Evolutionary conservation across 257 asterid species (phyloP), one percentile per base, ranked within the genome.

Genomic region (Marsdenia floribunda): DNA sequence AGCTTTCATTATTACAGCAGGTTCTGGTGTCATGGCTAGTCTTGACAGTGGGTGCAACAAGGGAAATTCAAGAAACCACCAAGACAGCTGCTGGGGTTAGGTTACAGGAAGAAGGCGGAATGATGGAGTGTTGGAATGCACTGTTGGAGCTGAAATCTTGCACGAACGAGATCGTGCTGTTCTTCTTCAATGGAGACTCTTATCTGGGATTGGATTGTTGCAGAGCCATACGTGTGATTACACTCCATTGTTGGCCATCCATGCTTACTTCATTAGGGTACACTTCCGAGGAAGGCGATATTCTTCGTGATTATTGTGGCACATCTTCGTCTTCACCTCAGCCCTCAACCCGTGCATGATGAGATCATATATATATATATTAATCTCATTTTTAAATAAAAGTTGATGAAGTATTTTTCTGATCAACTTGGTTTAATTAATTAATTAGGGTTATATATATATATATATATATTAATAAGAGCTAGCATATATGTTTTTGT

Each of bases 261-360:
- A 83, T 83, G 85, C 83, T 83, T 53, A 72, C 76, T 72, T 69
- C 87, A 0, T 26, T 83, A 15, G 87, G 87, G 11, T 83, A 65
- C 38, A 83, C 83, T 9, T 78, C 85, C 5, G 82, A 80, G 59
- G 83, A 80, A 73, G 83, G 77, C 3, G 85, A 75, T 72, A 26
- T 83, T 57, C 78, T 78, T 37, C 55, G 76, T 33, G 75, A 77
- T 67, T 72, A 83, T 44, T 78, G 85, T 69, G 81, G 83, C 8
- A 33, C 70, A 0, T 47, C 81, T 3, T 22, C 83, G 4, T 80
- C 76, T 12, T 47, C 58, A 15, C 60, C 78, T 52, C n/a, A 15
- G 19, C 6, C 49, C 8, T 44, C 49, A 44, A 44, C 12, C 33
- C 33, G 1, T 44, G 49, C 49, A 7, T 44, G 49, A 44, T 5